Conservation (phyloP, 2,329 filamentous ascomycete genomes). For the Aspergillus novoparasiticus region DNA sequence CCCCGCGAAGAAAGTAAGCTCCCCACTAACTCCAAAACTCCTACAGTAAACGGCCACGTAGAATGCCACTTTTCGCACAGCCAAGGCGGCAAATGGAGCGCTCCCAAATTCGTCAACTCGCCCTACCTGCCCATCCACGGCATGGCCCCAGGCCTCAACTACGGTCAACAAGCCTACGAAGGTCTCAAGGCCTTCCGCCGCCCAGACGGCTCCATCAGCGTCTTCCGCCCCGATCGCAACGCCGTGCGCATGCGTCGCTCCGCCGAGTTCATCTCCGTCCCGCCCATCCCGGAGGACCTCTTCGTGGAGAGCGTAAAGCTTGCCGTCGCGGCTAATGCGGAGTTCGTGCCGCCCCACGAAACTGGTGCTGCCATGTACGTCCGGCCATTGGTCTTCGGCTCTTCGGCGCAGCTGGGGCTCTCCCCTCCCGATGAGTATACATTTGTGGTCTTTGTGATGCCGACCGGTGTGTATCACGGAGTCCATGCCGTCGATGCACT, state of each 20-base stretch:
- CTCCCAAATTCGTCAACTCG: constrained; percentile 76
- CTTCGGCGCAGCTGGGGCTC: constrained; percentile 81
- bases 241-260: constrained; percentile 83
- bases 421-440: constrained; percentile 89
- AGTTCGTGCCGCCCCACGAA: constrained; percentile 84
- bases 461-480: constrained; percentile 93
- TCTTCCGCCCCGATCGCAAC: constrained; percentile 88
- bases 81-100: constrained; percentile 72
- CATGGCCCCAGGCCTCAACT: constrained; percentile 94
- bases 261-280: constrained; percentile 80
- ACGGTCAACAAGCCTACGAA: constrained; percentile 96
- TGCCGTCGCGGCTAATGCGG: constrained; percentile 85
- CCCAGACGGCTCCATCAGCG: constrained; percentile 67
- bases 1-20: background rate
- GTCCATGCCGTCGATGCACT: constrained; percentile 82
- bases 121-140: constrained; percentile 89
- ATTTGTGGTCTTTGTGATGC: constrained; percentile 86
- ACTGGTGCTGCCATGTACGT: constrained; percentile 93
- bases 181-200: constrained; percentile 94
- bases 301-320: constrained; percentile 78
- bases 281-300: constrained; percentile 72
- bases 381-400: constrained; percentile 84
- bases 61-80: constrained; percentile 79
- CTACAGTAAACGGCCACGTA: constrained; percentile 82
- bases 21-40: background rate